phyloP scores from a whole-genome alignment of 805 yeast genomes.

The Candida coquimbonensis region DNA sequence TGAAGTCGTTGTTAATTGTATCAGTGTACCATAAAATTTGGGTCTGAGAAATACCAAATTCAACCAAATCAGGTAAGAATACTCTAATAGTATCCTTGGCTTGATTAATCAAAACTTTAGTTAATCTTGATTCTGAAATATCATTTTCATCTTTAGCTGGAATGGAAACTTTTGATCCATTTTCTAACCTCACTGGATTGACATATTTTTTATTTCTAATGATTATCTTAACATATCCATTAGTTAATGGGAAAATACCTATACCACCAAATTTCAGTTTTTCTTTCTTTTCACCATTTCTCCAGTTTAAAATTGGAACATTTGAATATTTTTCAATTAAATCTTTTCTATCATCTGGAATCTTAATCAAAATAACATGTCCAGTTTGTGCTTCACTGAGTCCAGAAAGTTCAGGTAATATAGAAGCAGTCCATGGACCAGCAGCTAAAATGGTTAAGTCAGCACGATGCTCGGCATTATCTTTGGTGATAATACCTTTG shows the following conservation, averaged over 20 bases:
- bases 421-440: slow-evolving; percentile 22
- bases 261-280: slow-evolving; percentile 26
- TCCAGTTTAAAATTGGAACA: slow-evolving; percentile 32
- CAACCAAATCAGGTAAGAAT: slow-evolving; percentile 15
- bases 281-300: slow-evolving; percentile 25
- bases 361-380: slow-evolving; percentile 28
- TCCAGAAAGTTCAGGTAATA: slow-evolving; percentile 24
- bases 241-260: slow-evolving; percentile 29
- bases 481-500: slow-evolving; percentile 20
- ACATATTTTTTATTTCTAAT: slow-evolving; percentile 30
- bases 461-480: slow-evolving; percentile 19
- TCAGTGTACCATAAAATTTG: slow-evolving; percentile 34
- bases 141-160: slow-evolving; percentile 18
- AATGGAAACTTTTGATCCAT: slow-evolving; percentile 24
- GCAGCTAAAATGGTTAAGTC: slow-evolving; percentile 14
- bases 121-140: slow-evolving; percentile 15
- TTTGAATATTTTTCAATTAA: slow-evolving; percentile 28
- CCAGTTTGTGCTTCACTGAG: slow-evolving; percentile 32
- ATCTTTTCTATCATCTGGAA: slow-evolving; percentile 30
- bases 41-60: slow-evolving; percentile 12
- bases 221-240: slow-evolving; percentile 30
- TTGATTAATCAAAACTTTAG: slow-evolving; percentile 23
- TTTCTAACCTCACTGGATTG: slow-evolving; percentile 21
- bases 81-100: slow-evolving; percentile 13
- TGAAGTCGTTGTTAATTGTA: slow-evolving; percentile 24